Conservation (phyloP, 345 rosid species). For the Linum usitatissimum region DNA sequence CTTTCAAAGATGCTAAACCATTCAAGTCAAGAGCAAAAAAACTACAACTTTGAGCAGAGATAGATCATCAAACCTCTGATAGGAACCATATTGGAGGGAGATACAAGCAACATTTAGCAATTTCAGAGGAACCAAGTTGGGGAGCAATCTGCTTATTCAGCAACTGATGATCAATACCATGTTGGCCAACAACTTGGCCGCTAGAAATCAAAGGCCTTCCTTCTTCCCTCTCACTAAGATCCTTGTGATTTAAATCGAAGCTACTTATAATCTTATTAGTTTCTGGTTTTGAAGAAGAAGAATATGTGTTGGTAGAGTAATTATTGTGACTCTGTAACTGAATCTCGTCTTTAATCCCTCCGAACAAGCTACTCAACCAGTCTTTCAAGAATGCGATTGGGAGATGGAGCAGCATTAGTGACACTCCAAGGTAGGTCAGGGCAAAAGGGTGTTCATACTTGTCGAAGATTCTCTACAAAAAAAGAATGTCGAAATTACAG, state of each 20-base stretch:
- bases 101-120: constrained; percentile 37
- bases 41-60: background rate
- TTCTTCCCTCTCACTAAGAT: constrained; percentile 40
- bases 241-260: constrained; percentile 17
- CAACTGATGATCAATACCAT: constrained; percentile 17
- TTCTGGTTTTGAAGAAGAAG: constrained; percentile 8
- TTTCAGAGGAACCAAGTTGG: constrained; percentile 27
- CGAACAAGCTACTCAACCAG: constrained; percentile 24
- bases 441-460: constrained; percentile 54
- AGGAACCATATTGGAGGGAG: constrained; percentile 61
- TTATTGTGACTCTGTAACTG: background rate
- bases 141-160: constrained; percentile 1
- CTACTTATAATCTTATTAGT: constrained; percentile 11
- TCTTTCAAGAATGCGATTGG: constrained; percentile 41
- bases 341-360: background rate
- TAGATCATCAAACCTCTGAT: constrained; percentile 34
- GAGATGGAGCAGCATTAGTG: constrained; percentile 50
- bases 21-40: too few species aligned
- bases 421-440: constrained; percentile 48
- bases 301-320: background rate
- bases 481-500: background rate
- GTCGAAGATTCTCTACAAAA: constrained; percentile 40
- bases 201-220: constrained; percentile 27
- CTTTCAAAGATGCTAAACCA: too few species aligned
- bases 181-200: constrained; percentile 13